Conservation (phyloP, 2,329 filamentous ascomycete species). For the Chaetomiaceae sp. region DNA sequence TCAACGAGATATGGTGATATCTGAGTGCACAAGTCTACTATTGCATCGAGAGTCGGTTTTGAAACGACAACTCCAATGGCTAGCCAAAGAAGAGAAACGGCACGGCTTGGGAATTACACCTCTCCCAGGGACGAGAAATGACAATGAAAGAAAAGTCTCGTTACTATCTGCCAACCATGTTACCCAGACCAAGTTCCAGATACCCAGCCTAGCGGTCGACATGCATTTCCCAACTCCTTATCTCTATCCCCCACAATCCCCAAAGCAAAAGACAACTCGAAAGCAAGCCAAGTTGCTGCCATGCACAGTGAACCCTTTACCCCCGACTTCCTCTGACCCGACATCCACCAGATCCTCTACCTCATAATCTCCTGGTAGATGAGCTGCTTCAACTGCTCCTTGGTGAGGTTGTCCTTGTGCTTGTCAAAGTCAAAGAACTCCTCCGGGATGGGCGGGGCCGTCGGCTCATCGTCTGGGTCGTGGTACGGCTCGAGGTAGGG, state of each 20-base stretch:
- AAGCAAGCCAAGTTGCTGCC: background rate
- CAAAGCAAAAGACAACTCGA: background rate
- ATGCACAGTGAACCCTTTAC: too few relatives aligned
- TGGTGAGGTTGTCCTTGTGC: slow-evolving; percentile 98
- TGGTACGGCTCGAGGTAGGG: slow-evolving; percentile 98
- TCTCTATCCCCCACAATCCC: background rate
- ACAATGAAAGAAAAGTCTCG: background rate
- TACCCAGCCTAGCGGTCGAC: background rate
- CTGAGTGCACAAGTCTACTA: too few relatives aligned
- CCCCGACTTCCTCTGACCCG: too few relatives aligned
- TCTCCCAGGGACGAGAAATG: background rate
- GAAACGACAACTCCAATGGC: background rate
- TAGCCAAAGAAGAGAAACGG: background rate
- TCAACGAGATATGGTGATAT: too few relatives aligned
- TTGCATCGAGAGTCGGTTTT: too few relatives aligned
- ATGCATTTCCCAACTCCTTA: background rate
- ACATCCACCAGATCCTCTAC: slow-evolving; percentile 30
- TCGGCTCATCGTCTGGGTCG: slow-evolving; percentile 97
- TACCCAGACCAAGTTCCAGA: background rate
- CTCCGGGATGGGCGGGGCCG: slow-evolving; percentile 91
- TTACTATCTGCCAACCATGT: background rate
- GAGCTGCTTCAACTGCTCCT: slow-evolving; percentile 94
- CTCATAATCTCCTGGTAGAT: slow-evolving; percentile 96
- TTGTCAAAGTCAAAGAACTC: slow-evolving; percentile 99
- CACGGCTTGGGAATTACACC: background rate